A percentile compares a stretch with the other conserved stretches of the same genome.
Evolutionary conservation across 148 eudicot species (phyloP).

Genomic region (Heliamphora exappendiculata): DNA sequence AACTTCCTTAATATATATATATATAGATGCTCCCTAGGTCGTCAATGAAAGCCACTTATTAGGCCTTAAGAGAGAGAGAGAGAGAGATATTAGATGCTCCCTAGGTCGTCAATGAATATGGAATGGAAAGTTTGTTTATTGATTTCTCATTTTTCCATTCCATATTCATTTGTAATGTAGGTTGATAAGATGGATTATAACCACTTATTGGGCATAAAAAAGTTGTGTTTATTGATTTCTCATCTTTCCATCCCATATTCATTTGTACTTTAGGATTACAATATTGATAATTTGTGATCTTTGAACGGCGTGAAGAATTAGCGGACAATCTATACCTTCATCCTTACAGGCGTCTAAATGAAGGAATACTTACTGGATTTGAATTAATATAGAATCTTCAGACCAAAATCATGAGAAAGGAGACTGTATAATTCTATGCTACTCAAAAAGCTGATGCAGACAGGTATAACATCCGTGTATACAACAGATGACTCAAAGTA

Average conservation of each 20-base stretch:
- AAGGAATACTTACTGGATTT: not conserved
- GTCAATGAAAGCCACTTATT: no score
- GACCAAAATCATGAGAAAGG: no score
- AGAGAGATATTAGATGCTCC: not conserved
- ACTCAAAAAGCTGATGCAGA: not conserved
- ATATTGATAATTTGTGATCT: not conserved
- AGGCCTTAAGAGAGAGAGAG: no score
- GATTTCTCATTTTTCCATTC: no score
- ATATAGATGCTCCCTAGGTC: not conserved
- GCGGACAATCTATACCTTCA: not conserved
- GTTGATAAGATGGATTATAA: no score
- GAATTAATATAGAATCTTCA: not conserved
- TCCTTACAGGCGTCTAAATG: not conserved
- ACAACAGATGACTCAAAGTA: not conserved
- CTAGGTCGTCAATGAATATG: not conserved
- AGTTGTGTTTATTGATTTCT: not conserved
- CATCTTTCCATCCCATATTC: no score
- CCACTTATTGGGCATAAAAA: not conserved
- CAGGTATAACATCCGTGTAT: not conserved
- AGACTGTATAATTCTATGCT: no score
- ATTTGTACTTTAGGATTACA: no score
- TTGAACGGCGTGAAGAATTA: not conserved
- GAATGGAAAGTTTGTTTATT: no score
- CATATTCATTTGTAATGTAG: no score
- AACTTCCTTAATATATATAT: not conserved